Evolutionary conservation across 2,329 filamentous ascomycete species (phyloP).

Genomic region (Teratosphaeria nubilosa): DNA sequence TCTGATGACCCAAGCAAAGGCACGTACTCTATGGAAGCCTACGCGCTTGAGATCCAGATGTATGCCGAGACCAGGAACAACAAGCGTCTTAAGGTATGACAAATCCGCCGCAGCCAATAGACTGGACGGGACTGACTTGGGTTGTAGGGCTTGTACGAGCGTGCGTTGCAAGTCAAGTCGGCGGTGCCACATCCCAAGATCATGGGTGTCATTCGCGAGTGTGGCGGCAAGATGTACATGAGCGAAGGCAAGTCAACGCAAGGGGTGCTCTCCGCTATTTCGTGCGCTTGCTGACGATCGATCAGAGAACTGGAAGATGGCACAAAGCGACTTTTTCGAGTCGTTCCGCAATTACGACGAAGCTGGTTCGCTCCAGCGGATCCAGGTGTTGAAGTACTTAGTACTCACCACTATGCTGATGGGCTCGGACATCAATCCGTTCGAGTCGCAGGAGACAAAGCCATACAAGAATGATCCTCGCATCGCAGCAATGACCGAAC

Average conservation of each 20-base stretch:
- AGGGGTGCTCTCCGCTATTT: constrained; percentile 11
- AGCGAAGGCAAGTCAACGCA: constrained; percentile 53
- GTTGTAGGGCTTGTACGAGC: constrained; percentile 65
- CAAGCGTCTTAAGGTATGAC: constrained; percentile 71
- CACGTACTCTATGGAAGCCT: constrained; percentile 90
- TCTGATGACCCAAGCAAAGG: constrained; percentile 88
- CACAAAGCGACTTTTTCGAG: constrained; percentile 96
- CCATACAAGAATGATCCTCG: constrained; percentile 93
- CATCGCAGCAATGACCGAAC: constrained; percentile 92
- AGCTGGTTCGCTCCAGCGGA: constrained; percentile 87
- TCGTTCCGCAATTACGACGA: constrained; percentile 99
- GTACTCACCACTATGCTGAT: constrained; percentile 96
- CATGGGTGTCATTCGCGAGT: constrained; percentile 98
- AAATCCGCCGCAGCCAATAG: not conserved
- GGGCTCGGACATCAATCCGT: constrained; percentile 97
- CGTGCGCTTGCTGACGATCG: constrained; percentile 14
- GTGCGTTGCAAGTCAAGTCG: constrained; percentile 84
- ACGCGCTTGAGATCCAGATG: constrained; percentile 97
- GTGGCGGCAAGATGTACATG: constrained; percentile 99
- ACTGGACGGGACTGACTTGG: not conserved
- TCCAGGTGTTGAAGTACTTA: constrained; percentile 94
- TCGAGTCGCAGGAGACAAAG: constrained; percentile 97
- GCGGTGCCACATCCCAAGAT: constrained; percentile 97
- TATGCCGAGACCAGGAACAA: constrained; percentile 94
- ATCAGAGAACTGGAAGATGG: constrained; percentile 89